phyloP scores from a whole-genome alignment of 345 rosid species.

The Erysimum cheiranthoides region DNA sequence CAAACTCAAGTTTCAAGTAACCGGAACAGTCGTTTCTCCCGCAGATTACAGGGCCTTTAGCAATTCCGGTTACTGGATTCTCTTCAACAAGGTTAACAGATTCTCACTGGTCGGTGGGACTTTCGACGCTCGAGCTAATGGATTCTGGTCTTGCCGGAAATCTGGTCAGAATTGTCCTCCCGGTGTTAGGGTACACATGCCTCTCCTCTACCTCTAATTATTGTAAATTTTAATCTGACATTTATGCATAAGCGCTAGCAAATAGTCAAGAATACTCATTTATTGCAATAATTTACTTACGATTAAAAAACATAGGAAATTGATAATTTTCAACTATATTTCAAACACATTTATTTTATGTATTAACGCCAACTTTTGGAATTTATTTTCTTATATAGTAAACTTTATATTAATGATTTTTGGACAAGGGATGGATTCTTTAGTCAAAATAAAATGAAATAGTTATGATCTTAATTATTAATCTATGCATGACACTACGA shows the following conservation, averaged over 20 bases:
- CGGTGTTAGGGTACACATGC: conserved; percentile 62
- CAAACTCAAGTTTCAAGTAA: conserved; percentile 43
- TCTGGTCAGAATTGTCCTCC: conserved; percentile 61
- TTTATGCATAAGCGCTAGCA: background rate
- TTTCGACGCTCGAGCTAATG: conserved; percentile 58
- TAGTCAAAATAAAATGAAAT: background rate
- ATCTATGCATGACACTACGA: background rate
- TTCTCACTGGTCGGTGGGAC: conserved; percentile 57
- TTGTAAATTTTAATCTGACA: background rate
- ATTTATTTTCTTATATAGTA: background rate
- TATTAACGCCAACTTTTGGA: background rate
- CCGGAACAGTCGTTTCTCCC: conserved; percentile 67
- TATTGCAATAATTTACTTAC: background rate
- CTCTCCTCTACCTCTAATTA: background rate
- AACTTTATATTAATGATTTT: background rate
- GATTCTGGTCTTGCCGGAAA: conserved; percentile 64
- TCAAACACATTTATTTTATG: background rate
- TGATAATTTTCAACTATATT: background rate
- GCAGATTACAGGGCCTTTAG: conserved; percentile 49
- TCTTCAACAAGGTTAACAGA: conserved; percentile 51
- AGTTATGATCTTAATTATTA: background rate
- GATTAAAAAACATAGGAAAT: background rate
- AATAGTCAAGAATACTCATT: conserved; percentile 6
- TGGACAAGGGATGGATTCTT: background rate
- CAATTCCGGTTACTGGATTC: conserved; percentile 59